Percentiles rank a stretch among this genome's conserved stretches.
Conservation (phyloP, 2,329 filamentous ascomycete genomes). For the Aspergillus tubingensis region DNA sequence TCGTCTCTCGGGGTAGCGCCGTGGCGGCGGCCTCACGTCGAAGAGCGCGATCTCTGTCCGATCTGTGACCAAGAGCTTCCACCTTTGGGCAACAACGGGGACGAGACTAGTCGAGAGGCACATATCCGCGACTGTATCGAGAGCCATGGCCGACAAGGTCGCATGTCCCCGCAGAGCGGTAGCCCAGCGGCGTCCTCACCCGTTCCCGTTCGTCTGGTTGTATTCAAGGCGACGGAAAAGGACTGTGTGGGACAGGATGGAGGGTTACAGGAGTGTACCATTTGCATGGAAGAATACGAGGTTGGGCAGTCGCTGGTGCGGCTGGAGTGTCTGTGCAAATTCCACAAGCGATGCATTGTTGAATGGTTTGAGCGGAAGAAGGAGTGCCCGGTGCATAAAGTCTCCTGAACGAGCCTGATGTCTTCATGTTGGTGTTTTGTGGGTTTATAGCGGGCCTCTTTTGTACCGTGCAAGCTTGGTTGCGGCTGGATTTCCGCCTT, state of each 20-base stretch:
- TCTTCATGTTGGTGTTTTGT: neutral
- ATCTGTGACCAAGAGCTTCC: slow-evolving; percentile 47
- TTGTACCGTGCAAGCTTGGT: neutral
- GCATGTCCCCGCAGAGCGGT: slow-evolving; percentile 20
- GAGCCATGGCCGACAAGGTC: slow-evolving; percentile 30
- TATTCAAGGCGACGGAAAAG: slow-evolving; percentile 63
- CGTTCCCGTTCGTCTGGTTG: slow-evolving; percentile 40
- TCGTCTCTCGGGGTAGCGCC: slow-evolving; percentile 2
- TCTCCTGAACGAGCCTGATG: slow-evolving; percentile 21
- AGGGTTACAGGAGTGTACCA: slow-evolving; percentile 59
- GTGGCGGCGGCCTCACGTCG: slow-evolving; percentile 25
- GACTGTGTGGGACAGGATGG: slow-evolving; percentile 60
- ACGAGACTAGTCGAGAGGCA: slow-evolving; percentile 45
- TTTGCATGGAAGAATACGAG: slow-evolving; percentile 67
- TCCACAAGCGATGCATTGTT: slow-evolving; percentile 62
- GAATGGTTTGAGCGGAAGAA: slow-evolving; percentile 61
- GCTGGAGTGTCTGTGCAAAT: slow-evolving; percentile 65
- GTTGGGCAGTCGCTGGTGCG: slow-evolving; percentile 60
- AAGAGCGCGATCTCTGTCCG: slow-evolving; percentile 51
- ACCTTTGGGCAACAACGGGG: slow-evolving; percentile 38
- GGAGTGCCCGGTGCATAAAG: slow-evolving; percentile 64
- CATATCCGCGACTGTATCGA: slow-evolving; percentile 50
- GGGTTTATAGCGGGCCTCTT: neutral
- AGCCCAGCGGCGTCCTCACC: slow-evolving; percentile 26
- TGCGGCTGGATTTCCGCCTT: slow-evolving; percentile 3